These are phyloP conservation scores for Ogataea thermomethanolica DNA, from an alignment of 805 yeast species.

Conservation along the genomic window DNA sequence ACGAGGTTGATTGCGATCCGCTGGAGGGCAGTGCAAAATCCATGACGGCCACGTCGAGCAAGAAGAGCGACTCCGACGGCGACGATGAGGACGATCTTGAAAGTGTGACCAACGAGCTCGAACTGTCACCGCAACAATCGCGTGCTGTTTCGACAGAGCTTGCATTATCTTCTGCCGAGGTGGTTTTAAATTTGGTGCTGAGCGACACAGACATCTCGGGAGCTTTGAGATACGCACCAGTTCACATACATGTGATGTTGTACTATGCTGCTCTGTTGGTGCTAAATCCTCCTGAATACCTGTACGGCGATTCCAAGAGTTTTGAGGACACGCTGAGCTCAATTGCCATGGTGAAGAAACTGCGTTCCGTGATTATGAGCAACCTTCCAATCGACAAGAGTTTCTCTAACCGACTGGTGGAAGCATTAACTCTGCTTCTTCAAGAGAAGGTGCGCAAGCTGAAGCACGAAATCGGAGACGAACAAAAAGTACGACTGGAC, in stretches of 20 bases:
- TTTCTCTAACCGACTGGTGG: conserved; percentile 45
- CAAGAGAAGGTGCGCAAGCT: conserved; percentile 28
- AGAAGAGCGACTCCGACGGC: conserved; percentile 33
- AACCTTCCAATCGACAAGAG: conserved; percentile 51
- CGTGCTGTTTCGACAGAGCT: conserved; percentile 38
- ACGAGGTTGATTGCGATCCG: conserved; percentile 15
- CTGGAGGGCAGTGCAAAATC: conserved; percentile 11
- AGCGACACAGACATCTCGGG: conserved; percentile 55
- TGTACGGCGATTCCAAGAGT: conserved; percentile 20
- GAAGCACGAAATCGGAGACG: conserved; percentile 17
- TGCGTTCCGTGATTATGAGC: conserved; percentile 40
- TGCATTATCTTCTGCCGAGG: conserved; percentile 61
- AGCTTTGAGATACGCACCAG: conserved; percentile 60
- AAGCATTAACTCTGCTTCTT: conserved; percentile 27
- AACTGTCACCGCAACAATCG: conserved; percentile 23
- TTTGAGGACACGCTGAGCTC: conserved; percentile 35
- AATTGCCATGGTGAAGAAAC: conserved; percentile 40
- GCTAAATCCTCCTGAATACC: conserved; percentile 43
- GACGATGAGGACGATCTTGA: conserved; percentile 15
- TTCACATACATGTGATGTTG: conserved; percentile 69
- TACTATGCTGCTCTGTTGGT: conserved; percentile 62
- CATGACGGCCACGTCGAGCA: conserved; percentile 14
- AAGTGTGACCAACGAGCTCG: conserved; percentile 3
- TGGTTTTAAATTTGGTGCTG: conserved; percentile 55
- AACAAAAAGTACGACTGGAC: conserved; percentile 16